Conservation (phyloP, 1,284 basidiomycete genomes). For the Cryptococcus floricola region DNA sequence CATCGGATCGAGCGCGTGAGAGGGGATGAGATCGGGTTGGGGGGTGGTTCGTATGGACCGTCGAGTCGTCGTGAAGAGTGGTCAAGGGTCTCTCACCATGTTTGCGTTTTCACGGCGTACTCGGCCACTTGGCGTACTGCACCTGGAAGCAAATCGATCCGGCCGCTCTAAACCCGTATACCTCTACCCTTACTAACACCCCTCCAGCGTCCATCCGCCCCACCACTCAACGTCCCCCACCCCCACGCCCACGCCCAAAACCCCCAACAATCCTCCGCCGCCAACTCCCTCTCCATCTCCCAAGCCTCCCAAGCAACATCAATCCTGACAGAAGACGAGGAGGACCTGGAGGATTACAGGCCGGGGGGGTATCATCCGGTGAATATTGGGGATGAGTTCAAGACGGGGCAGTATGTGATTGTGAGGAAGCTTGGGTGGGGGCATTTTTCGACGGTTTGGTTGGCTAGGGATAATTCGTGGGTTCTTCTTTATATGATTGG, state of each 20-base stretch:
- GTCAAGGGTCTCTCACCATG: too few species aligned
- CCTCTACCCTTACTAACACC: too few species aligned
- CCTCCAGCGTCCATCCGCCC: constrained; percentile 9
- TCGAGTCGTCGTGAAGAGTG: too few species aligned
- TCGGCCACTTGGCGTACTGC: too few species aligned
- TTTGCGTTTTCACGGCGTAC: too few species aligned
- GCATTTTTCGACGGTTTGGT: constrained; percentile 94
- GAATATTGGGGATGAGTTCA: constrained; percentile 89
- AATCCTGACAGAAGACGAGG: constrained; percentile 50
- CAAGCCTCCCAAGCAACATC: constrained; percentile 30
- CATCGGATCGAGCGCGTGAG: too few species aligned
- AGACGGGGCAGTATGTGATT: constrained; percentile 80
- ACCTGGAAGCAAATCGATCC: too few species aligned
- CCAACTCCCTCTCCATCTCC: constrained; percentile 28
- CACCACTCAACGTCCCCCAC: constrained; percentile 21
- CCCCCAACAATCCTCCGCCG: constrained; percentile 24
- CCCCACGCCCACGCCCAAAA: constrained; percentile 7
- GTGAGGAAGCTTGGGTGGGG: constrained; percentile 97
- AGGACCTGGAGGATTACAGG: constrained; percentile 64
- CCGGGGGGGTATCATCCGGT: constrained; percentile 94
- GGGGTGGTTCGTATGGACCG: too few species aligned
- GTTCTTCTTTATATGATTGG: constrained; percentile 31
- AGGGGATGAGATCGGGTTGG: too few species aligned
- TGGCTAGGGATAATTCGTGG: constrained; percentile 79
- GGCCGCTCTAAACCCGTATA: too few species aligned